Base-by-base conservation (phyloP, 2,329 filamentous ascomycete genomes). In the Colletotrichum costaricense region DNA sequence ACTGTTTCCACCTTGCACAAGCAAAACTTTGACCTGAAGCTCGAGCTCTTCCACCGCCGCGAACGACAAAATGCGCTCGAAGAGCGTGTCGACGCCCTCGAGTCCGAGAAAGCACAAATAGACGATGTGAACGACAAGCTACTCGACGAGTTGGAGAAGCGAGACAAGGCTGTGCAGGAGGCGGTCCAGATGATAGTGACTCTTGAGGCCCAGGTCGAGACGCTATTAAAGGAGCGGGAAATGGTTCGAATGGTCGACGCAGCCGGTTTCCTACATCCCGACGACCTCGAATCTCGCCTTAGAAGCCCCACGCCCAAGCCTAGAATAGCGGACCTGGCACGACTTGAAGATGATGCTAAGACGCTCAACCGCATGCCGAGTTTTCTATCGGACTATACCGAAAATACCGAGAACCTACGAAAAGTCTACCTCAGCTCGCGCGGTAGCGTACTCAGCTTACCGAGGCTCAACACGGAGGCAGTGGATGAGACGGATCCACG, bases 11-110 rank as follows among this genome's bases (percentile, higher is more conserved):
- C 86, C 1, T 82, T 94, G 26, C 91, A 92, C 80, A 95, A 95
- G 79, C 90, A 94, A 81, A 95, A 94, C 78, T 95, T 94, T 76
- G 92, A 94, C 76, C 86, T 95, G 55, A 94, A 95, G 80, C 85
- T 94, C 38, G 92, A 94, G 79, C 81, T 95, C 1, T 93, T 89
- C 76, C 92, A 94, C 78, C 88, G 92, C 7, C 87, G 93, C 33
- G 89, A 94, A 81, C 87, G 88, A 66, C 91, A 93, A 77, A 86
- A 86, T 9, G 84, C 83, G 26, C 78, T 94, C 42, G 91, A 94
- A 78, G 85, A 88, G 42, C 85, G 86, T 54, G 76, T 92, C n/a
- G 87, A 90, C 49, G 80, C 80, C 5, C 82, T 93, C 22, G 88
- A 91, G 74, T 80, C 81, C 8, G 86, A 91, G 66, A 87, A 88